phyloP scores from a whole-genome alignment of 2,329 filamentous ascomycete genomes.

The Phyllosticta citrichinensis region DNA sequence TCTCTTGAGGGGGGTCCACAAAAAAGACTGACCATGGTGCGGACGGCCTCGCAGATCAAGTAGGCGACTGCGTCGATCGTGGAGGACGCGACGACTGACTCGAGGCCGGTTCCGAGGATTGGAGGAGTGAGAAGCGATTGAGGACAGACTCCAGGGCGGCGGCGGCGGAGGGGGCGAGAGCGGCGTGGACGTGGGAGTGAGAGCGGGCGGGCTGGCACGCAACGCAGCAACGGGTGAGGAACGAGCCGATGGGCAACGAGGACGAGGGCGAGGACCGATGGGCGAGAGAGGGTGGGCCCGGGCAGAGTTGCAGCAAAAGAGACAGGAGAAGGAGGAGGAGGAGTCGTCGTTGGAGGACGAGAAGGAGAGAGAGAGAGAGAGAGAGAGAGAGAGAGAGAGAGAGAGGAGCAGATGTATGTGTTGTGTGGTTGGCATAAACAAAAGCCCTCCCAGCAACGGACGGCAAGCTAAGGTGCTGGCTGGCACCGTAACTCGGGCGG shows the following conservation, averaged over 20 bases:
- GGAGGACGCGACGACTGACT: background rate
- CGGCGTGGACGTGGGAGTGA: constrained; percentile 62
- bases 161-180: constrained; percentile 79
- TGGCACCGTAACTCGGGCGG: no score
- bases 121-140: background rate
- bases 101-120: background rate
- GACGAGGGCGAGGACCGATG: background rate
- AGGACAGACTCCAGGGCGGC: background rate
- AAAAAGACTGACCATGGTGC: constrained; percentile 7
- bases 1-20: constrained; percentile 1
- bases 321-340: background rate
- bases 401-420: background rate
- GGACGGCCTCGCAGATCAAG: constrained; percentile 4
- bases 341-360: background rate
- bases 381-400: background rate
- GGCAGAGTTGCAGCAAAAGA: no score
- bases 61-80: constrained; percentile 7
- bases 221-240: background rate
- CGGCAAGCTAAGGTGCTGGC: no score
- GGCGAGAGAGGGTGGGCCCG: background rate
- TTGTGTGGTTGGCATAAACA: background rate
- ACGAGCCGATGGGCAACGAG: background rate
- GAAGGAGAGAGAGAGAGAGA: background rate
- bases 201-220: background rate
- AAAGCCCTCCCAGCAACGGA: background rate